phyloP scores from a whole-genome alignment of 495 filamentous ascomycete species.

The Xylaria venustula region DNA sequence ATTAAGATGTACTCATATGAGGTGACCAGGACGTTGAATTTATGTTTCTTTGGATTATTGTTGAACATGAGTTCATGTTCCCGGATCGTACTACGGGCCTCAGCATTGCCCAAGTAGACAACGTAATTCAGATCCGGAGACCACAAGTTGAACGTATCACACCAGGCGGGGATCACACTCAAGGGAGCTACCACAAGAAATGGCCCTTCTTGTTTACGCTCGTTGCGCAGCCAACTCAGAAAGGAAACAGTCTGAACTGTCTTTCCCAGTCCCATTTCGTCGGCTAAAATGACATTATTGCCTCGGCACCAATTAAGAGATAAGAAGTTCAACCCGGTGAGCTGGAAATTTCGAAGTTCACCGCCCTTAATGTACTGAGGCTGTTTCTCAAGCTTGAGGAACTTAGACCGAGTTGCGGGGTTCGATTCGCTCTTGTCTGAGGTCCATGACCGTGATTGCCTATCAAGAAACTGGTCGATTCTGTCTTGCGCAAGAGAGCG shows the following conservation, averaged over 20 bases:
- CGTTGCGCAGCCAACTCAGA: constrained; percentile 96
- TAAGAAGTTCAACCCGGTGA: constrained; percentile 90
- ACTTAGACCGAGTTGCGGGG: constrained; percentile 68
- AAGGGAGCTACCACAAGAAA: constrained; percentile 95
- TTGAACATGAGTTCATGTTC: constrained; percentile 86
- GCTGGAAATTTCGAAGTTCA: constrained; percentile 87
- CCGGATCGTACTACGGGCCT: constrained; percentile 75
- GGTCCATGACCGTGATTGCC: constrained; percentile 68
- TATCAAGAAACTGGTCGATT: constrained; percentile 86
- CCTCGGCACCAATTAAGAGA: constrained; percentile 89
- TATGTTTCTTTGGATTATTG: constrained; percentile 76
- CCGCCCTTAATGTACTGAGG: constrained; percentile 83
- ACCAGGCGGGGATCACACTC: constrained; percentile 96
- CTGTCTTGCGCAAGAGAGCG: constrained; percentile 75
- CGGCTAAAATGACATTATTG: constrained; percentile 92
- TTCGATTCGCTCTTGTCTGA: constrained; percentile 77
- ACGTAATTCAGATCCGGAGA: constrained; percentile 96
- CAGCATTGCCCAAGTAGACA: constrained; percentile 86
- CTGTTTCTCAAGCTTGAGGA: constrained; percentile 69
- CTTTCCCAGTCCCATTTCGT: constrained; percentile 98
- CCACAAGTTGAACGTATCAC: constrained; percentile 96
- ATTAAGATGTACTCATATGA: constrained; percentile 92
- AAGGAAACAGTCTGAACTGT: constrained; percentile 97
- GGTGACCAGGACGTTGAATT: constrained; percentile 93
- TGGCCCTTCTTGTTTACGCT: constrained; percentile 83